phyloP scores from a whole-genome alignment of 441 rosid genomes.

The Codiaeum variegatum region DNA sequence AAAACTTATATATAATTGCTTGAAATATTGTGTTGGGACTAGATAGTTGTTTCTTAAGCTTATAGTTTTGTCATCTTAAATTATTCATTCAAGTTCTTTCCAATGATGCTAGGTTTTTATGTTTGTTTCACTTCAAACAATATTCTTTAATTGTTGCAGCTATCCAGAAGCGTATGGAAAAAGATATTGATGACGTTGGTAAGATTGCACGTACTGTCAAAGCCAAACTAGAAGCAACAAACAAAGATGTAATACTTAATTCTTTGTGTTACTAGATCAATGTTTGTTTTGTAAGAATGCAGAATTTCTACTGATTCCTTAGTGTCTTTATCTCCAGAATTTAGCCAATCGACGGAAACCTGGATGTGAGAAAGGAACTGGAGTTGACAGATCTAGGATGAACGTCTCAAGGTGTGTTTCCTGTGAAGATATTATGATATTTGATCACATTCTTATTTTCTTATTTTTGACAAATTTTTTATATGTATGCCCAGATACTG shows the following conservation, averaged over 20 bases:
- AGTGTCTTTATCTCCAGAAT: slow-evolving; percentile 39
- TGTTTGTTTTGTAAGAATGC: neutral
- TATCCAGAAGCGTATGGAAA: slow-evolving; percentile 88
- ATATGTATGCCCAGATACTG: neutral
- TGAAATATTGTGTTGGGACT: neutral
- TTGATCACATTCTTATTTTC: no score
- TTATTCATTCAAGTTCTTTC: neutral
- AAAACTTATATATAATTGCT: neutral
- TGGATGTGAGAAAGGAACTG: slow-evolving; percentile 86
- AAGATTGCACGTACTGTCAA: slow-evolving; percentile 73
- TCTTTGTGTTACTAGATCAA: neutral
- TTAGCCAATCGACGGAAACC: slow-evolving; percentile 77
- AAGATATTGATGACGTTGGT: slow-evolving; percentile 87
- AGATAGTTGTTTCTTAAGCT: neutral
- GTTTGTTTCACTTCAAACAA: neutral
- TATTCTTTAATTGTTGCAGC: slow-evolving; percentile 37
- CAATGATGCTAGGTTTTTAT: neutral
- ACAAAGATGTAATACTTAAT: slow-evolving; percentile 53
- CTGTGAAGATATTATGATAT: neutral
- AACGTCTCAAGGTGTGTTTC: slow-evolving; percentile 63
- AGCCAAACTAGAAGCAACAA: slow-evolving; percentile 68
- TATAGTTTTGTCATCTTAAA: neutral
- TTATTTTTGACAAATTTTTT: neutral
- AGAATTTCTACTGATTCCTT: slow-evolving; percentile 9
- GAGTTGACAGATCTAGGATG: slow-evolving; percentile 84